Evolutionary conservation across 352 stramenopile genomes (phyloP), one percentile per base, ranked within the genome.

Genomic region (Phytopythium delawarense): DNA sequence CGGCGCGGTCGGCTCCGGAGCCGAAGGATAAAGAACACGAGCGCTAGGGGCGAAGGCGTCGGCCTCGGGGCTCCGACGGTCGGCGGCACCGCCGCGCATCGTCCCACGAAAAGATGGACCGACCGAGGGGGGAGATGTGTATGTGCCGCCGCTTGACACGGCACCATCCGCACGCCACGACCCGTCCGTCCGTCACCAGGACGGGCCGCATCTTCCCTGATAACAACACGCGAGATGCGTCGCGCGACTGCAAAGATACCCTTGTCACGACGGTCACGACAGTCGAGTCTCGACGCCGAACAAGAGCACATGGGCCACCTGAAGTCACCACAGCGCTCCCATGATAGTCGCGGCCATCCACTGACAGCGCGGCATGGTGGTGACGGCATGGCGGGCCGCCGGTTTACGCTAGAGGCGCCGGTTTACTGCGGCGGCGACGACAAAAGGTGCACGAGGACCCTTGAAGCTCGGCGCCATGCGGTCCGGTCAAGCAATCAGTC

Each of bases 401-500:
- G 25, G 51, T 45, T 57, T 57, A 57, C 51, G 35, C 30, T 39
- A 45, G 32, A 11, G 13, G 51, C 51, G 32, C 16, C 40, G 40
- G 40, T 23, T 48, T 23, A 46, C 40, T 23, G 18, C 49, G 28
- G 7, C 49, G 9, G 23, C 25, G 49, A 11, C 23, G 23, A 55
- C 23, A 55, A 34, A 35, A 23, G 49, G 28, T 35, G 30, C 20
- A 42, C 48, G 21, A 18, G 34, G 25, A 25, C 51, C 51, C 25
- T 57, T 57, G 51, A 57, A 57, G 32, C 51, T 57, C 13, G 18
- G 30, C 32, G 51, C 51, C 51, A 57, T 44, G 32, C 32, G 50
- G 51, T 44, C 16, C 20, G 45, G 51, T 57, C 51, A 57, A 57
- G 51, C 51, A 57, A 57, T 57, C 51, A 51, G 44, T 15, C 18